A percentile compares a stretch with the other conserved stretches of the same genome.
Conservation (phyloP, 192 early-diverging fungal species). For the Piromyces finnis region DNA sequence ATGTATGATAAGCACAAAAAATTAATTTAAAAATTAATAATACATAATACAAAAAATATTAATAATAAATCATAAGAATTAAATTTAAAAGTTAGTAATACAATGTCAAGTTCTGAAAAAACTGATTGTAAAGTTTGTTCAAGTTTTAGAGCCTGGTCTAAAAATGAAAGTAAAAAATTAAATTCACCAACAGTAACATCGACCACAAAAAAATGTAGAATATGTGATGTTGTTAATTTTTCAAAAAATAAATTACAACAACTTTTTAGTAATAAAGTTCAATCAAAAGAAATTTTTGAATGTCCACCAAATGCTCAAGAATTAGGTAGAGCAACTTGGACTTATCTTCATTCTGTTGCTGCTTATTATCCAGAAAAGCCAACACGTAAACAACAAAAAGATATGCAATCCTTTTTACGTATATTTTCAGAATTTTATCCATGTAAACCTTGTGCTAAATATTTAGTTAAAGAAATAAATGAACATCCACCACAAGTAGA, state of each 20-base stretch:
- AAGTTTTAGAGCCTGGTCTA: not conserved
- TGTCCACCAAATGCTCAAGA: constrained; percentile 34
- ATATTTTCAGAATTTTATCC: constrained; percentile 83
- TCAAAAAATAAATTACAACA: not conserved
- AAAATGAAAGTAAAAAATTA: not conserved
- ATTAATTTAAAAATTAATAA: too few relatives aligned
- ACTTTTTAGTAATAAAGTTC: not conserved
- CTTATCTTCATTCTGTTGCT: constrained; percentile 91
- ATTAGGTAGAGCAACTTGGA: constrained; percentile 88
- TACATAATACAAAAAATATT: too few relatives aligned
- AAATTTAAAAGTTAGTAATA: too few relatives aligned
- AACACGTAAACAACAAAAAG: constrained; percentile 40
- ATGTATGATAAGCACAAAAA: too few relatives aligned
- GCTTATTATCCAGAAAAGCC: constrained; percentile 86
- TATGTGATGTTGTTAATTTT: not conserved
- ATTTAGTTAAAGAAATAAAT: constrained; percentile 61
- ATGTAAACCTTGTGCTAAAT: constrained; percentile 71
- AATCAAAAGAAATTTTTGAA: not conserved
- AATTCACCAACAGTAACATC: not conserved
- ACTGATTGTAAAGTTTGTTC: not conserved
- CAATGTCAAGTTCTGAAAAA: not conserved
- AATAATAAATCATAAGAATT: too few relatives aligned
- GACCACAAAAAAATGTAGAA: not conserved
- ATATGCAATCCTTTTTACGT: constrained; percentile 52
- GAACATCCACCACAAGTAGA: constrained; percentile 57